Percentiles rank a stretch among this genome's conserved stretches.
Evolutionary conservation across 2,329 filamentous ascomycete genomes (phyloP).

Genomic region (Beauveria varroae): DNA sequence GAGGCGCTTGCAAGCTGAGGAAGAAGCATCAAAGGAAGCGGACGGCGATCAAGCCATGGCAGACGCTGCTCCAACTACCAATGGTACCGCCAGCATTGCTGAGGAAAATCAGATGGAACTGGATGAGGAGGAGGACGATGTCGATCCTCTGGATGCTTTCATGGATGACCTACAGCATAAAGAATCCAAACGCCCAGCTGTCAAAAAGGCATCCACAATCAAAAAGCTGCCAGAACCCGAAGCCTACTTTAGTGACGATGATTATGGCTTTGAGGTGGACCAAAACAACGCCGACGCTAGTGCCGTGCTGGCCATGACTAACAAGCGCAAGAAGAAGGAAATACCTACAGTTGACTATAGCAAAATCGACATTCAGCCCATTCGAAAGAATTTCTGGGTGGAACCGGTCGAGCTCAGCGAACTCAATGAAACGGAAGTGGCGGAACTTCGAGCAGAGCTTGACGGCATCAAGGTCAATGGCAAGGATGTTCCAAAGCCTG

Average conservation of each 20-base stretch:
- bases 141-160: conserved; percentile 94
- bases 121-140: conserved; percentile 55
- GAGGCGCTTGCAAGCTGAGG: conserved; percentile 56
- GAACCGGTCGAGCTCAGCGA: conserved; percentile 78
- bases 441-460: conserved; percentile 74
- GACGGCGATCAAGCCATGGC: conserved; percentile 25
- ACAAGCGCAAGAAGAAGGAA: conserved; percentile 85
- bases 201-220: conserved; percentile 21
- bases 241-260: conserved; percentile 83
- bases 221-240: conserved; percentile 63
- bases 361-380: conserved; percentile 76
- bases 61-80: conserved; percentile 16
- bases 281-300: conserved; percentile 35
- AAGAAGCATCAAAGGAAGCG: conserved; percentile 31
- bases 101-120: conserved; percentile 46
- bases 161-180: conserved; percentile 66
- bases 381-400: conserved; percentile 92
- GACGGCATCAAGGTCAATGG: conserved; percentile 94
- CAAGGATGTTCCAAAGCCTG: conserved; percentile 82
- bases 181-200: conserved; percentile 35
- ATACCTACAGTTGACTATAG: conserved; percentile 80
- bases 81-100: conserved; percentile 13
- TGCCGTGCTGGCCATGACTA: conserved; percentile 45
- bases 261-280: conserved; percentile 49
- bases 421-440: conserved; percentile 78